phyloP scores from a whole-genome alignment of 495 filamentous ascomycete genomes.

The Neurospora cerealis region DNA sequence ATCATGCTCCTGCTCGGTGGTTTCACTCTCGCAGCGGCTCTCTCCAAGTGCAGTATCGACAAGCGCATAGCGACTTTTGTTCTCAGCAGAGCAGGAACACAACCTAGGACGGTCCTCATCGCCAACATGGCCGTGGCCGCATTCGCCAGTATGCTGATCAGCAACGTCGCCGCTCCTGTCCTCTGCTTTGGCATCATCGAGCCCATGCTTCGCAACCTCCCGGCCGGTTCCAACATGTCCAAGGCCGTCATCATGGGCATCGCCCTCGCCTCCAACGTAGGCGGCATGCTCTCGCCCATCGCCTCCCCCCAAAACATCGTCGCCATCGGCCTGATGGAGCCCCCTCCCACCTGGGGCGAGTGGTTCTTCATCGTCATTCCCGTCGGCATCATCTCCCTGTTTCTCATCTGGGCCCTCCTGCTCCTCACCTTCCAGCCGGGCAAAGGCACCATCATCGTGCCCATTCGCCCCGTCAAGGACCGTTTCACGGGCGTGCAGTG shows the following conservation, averaged over 20 bases:
- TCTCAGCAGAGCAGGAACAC: constrained; percentile 91
- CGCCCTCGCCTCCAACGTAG: constrained; percentile 88
- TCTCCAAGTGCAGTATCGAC: constrained; percentile 96
- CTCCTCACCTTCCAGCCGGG: constrained; percentile 76
- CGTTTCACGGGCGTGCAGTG: constrained; percentile 82
- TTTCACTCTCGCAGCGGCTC: constrained; percentile 88
- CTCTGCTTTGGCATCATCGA: constrained; percentile 96
- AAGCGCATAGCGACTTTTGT: constrained; percentile 95
- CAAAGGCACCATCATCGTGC: constrained; percentile 79
- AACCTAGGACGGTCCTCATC: constrained; percentile 74
- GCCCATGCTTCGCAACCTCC: constrained; percentile 88
- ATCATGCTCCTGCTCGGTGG: constrained; percentile 97
- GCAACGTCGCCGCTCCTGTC: constrained; percentile 96
- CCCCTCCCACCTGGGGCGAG: constrained; percentile 77
- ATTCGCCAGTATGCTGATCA: constrained; percentile 98
- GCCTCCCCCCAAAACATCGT: constrained; percentile 97
- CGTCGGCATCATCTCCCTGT: constrained; percentile 80
- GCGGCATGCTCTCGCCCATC: constrained; percentile 92
- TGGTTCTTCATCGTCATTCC: constrained; percentile 97
- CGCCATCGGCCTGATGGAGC: constrained; percentile 87
- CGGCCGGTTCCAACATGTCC: constrained; percentile 80
- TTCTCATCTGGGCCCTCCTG: constrained; percentile 82
- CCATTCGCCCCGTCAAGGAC: constrained; percentile 81
- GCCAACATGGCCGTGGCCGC: constrained; percentile 98
- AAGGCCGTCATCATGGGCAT: constrained; percentile 96